phyloP scores from a whole-genome alignment of 164 flowering plant genomes.

The Vitis vinifera region ASM3070453v1 NC_081816.1:1560001-1560500 shows the following conservation, averaged over 20 bases:
- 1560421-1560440: too few species aligned
- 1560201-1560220: neutral
- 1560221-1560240: conserved; percentile 40
- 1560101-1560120: neutral
- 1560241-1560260: conserved; percentile 99
- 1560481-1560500: neutral
- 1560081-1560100: neutral
- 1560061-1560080: neutral
- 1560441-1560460: too few species aligned
- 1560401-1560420: too few species aligned
- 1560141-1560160: neutral
- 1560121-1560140: neutral
- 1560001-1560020: neutral
- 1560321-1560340: neutral
- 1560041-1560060: neutral
- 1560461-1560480: neutral
- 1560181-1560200: neutral
- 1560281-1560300: conserved; percentile 58
- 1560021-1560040: neutral
- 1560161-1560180: neutral
- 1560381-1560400: too few species aligned
- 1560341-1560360: too few species aligned
- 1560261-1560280: conserved; percentile 95
- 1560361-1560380: too few species aligned
- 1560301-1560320: neutral